Evolutionary conservation across 306 rosid species (phyloP).

Genomic region (Medicago arabica): DNA sequence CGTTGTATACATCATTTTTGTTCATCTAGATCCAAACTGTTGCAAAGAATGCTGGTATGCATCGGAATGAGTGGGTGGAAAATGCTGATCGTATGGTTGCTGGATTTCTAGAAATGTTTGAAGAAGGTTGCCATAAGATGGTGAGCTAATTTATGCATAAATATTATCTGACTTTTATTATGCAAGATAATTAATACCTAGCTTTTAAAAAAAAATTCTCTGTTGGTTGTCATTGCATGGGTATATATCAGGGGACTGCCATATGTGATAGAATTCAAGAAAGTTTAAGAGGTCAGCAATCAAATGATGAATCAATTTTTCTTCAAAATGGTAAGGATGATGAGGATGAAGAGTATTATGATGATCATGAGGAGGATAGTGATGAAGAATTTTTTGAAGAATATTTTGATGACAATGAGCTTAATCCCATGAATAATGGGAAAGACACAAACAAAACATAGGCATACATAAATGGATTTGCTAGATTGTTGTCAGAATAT

Average conservation of each 20-base stretch:
- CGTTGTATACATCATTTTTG: constrained; percentile 38
- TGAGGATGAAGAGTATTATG: constrained; percentile 52
- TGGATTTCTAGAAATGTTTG: constrained; percentile 99
- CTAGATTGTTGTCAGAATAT: constrained; percentile 21
- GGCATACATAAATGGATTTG: constrained; percentile 26
- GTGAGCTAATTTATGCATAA: constrained; percentile 52
- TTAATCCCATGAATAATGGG: constrained; percentile 38
- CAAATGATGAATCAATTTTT: constrained; percentile 45
- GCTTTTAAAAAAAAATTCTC: background rate
- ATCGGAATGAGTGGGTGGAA: constrained; percentile 98
- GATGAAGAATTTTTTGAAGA: constrained; percentile 68
- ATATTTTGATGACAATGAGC: constrained; percentile 61
- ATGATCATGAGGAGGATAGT: constrained; percentile 56
- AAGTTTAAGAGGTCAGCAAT: constrained; percentile 71
- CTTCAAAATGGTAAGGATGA: constrained; percentile 63
- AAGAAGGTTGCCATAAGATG: constrained; percentile 99
- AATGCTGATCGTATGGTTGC: constrained; percentile 99
- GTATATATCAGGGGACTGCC: constrained; percentile 82
- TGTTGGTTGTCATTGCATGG: constrained; percentile 30
- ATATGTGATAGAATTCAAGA: constrained; percentile 96
- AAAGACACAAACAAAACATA: constrained; percentile 49
- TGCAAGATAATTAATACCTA: constrained; percentile 10
- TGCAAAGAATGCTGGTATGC: constrained; percentile 88
- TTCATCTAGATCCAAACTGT: constrained; percentile 83
- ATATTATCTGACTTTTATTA: background rate